These are phyloP conservation scores for Citeromyces siamensis DNA, from an alignment of 1,139 yeast species.

Conservation along the genomic window DNA sequence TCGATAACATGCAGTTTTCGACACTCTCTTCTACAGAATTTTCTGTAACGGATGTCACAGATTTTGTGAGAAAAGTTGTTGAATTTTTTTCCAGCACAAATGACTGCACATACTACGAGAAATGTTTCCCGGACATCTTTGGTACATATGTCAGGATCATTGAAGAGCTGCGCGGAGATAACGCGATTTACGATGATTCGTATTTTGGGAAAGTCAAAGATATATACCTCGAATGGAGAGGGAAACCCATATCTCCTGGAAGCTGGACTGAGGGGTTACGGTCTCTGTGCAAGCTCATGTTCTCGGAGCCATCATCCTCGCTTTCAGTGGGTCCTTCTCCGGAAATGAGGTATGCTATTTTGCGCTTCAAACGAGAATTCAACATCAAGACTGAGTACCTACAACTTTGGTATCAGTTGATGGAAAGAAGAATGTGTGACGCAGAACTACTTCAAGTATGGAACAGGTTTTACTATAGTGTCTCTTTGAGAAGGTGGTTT, in stretches of 20 bases:
- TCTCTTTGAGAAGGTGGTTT: slow-evolving; percentile 5
- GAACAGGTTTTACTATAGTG: background rate
- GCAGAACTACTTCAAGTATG: slow-evolving; percentile 7
- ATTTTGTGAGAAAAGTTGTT: slow-evolving; percentile 5
- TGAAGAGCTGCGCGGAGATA: slow-evolving; percentile 7
- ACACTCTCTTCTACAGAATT: slow-evolving; percentile 2
- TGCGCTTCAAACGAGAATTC: slow-evolving; percentile 10
- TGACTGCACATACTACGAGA: slow-evolving; percentile 9
- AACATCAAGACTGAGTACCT: slow-evolving; percentile 11
- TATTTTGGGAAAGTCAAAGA: slow-evolving; percentile 11
- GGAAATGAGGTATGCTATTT: slow-evolving; percentile 15
- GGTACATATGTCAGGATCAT: slow-evolving; percentile 11
- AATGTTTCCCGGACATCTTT: slow-evolving; percentile 13
- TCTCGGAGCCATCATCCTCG: slow-evolving; percentile 10
- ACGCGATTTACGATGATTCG: slow-evolving; percentile 10
- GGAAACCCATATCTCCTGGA: slow-evolving; percentile 7
- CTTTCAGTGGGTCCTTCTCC: slow-evolving; percentile 12
- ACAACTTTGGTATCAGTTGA: slow-evolving; percentile 12
- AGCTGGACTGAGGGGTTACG: slow-evolving; percentile 9
- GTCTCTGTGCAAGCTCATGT: slow-evolving; percentile 9
- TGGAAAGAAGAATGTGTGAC: slow-evolving; percentile 8
- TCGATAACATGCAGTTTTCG: slow-evolving; percentile 3
- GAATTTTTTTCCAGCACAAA: background rate
- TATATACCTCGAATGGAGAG: slow-evolving; percentile 11
- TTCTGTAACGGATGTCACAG: slow-evolving; percentile 4